Conservation (phyloP, 345 rosid genomes). For the Arabidopsis thaliana region TAIR10.1 NC_003070.9:27196001-27196500, state of each 20-base stretch:
- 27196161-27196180: background rate
- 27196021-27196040: constrained; percentile 88
- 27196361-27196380: constrained; percentile 95
- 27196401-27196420: constrained; percentile 98
- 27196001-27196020: constrained; percentile 82
- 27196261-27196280: constrained; percentile 82
- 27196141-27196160: constrained; percentile 97
- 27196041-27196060: constrained; percentile 81
- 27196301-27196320: constrained; percentile 93
- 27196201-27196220: constrained; percentile 14
- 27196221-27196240: constrained; percentile 40
- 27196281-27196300: constrained; percentile 91
- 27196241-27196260: constrained; percentile 92
- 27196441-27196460: constrained; percentile 95
- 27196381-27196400: constrained; percentile 93
- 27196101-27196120: constrained; percentile 89
- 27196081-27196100: constrained; percentile 87
- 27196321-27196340: constrained; percentile 99
- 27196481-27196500: background rate
- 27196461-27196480: background rate
- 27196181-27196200: constrained; percentile 10
- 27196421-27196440: constrained; percentile 91
- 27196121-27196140: constrained; percentile 91
- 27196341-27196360: constrained; percentile 94
- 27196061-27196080: constrained; percentile 88